Evolutionary conservation across 2,329 filamentous ascomycete species (phyloP), one percentile per base, ranked within the genome.

Genomic region (Ceratocystis diversiconidia): DNA sequence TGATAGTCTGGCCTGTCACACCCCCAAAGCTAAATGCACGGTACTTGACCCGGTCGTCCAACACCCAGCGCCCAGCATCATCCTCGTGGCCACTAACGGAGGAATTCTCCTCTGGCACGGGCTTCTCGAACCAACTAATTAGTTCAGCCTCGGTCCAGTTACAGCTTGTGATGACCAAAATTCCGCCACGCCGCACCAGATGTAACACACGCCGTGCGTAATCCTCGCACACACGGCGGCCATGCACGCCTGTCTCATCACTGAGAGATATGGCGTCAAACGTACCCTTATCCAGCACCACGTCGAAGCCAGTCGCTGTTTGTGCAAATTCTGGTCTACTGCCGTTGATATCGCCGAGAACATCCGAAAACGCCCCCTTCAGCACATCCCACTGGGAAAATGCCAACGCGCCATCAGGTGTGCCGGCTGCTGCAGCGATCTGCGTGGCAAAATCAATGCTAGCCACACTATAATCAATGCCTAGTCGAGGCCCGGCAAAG

Each of bases 81-180:
- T 62, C 66, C 36, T 68, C 70, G 61, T 69, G 36, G 36, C 10
- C 36, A 41, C 36, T 5, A 12, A 41, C 36, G 12, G 36, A 41
- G 12, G 12, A 4, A 15, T 41, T 41, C 3, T 15, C 36, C 8
- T 41, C 36, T 15, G 12, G 3, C 12, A 41, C 36, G 12, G 2
- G 75, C 77, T 1, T 66, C 70, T 62, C 84, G 73, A 97, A 94
- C 91, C 92, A 97, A 17, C 76, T 76, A 68, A 81, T 79, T 71
- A 99, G 76, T 78, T 99, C 94, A 50, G 85, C 82, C 77, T 94
- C 91, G 1, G 92, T 97, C 94, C 94, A 99, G 76, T 99, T 99
- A 74, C 94, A 99, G 75, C 91, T 96, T 65, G 94, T 97, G 64
- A 99, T 84, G 67, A 96, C 75, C 70, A 97, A 82, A 28, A 90